Evolutionary conservation across 306 rosid genomes (phyloP), one percentile per base, ranked within the genome.

Genomic region (Vicia sativa): DNA sequence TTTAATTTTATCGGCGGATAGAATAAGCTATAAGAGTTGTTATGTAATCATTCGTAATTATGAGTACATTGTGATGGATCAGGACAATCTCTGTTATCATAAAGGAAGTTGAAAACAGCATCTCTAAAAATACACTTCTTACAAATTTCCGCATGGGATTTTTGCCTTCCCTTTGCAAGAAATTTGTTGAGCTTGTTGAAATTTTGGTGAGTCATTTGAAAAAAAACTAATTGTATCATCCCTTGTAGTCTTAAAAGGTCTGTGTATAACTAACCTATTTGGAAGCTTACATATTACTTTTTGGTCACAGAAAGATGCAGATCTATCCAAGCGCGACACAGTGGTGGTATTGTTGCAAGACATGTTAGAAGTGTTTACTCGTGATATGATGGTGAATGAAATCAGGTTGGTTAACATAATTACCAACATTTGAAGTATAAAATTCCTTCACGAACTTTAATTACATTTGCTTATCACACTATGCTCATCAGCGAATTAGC

Each of bases 371-470:
- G 99, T 93, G 71, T 93, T 90, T 70, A 90, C 95, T 67, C 89
- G 99, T 76, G 99, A 93, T 74, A 93, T 93, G 88, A 82, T 90
- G 95, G 96, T 85, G 68, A 82, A 90, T 64, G 97, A 93, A 76
- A 84, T 72, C 74, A 87, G 97, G 99, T 90, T 44, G 59, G 87
- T 78, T 75, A 72, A 68, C 74, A 71, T 67, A 38, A 31, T 74
- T 5, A 5, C 52, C 23, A 65, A 44, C 56, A 66, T 76, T 56
- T 49, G 60, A 44, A 54, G 42, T 61, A 25, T 67, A 46, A 35
- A 54, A 58, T 71, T 54, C 50, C 19, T 53, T 44, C 35, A 34
- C 42, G 42, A 16, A 39, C 49, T 58, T 28, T 70, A 60, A 73
- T 62, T 64, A 44, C 38, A 49, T 48, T 68, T 45, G 53, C 25